Base-by-base conservation (phyloP, 1,284 basidiomycete species). In the Malassezia globosa region DNA sequence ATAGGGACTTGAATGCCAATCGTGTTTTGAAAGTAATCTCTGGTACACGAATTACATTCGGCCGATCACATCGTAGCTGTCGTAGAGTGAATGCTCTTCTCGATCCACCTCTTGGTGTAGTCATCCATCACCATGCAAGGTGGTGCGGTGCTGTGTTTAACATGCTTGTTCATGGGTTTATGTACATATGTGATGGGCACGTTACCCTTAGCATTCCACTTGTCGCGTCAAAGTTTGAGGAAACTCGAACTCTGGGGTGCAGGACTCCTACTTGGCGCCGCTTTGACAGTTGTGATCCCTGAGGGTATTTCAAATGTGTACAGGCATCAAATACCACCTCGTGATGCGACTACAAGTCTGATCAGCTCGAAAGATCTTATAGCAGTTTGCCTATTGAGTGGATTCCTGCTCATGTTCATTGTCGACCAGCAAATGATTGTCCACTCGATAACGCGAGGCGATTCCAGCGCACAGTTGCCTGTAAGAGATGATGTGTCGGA, bases 381-480 rank as follows among this genome's bases (percentile, higher is more conserved):
- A 5, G 66, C 61, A 31, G 45, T 46, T 21, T 56, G 59, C 52
- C 56, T 69, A 27, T 55, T 69, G 26, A 48, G 58, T 10, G 66
- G 66, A 11, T 64, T 66, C 38, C 43, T 69, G 13, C 56, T 69
- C 41, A 67, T 69, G 65, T 69, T 61, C 36, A 48, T 60, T 23
- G 49, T 51, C 18, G 49, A 51, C 27, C 49, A 44, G 37, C 49
- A 42, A 2, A 46, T 51, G 48, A 26, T 45, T n/a, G 31, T 37
- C 14, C 27, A 36, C 4, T 26, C 42, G 31, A 24, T 41, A 14
- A 16, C 7, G 23, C 35, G n/a, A 18, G 26, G 24, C 7, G 36
- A 14, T 7, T 24, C 21, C 7, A 14, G 23, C 14, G n/a, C 35
- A 16, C 18, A 22, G 13, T 5, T n/a, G 11, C 19, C 5, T 8